Evolutionary conservation across 768 basidiomycete species (phyloP).

Genomic region (Candolleomyces eurysporus): DNA sequence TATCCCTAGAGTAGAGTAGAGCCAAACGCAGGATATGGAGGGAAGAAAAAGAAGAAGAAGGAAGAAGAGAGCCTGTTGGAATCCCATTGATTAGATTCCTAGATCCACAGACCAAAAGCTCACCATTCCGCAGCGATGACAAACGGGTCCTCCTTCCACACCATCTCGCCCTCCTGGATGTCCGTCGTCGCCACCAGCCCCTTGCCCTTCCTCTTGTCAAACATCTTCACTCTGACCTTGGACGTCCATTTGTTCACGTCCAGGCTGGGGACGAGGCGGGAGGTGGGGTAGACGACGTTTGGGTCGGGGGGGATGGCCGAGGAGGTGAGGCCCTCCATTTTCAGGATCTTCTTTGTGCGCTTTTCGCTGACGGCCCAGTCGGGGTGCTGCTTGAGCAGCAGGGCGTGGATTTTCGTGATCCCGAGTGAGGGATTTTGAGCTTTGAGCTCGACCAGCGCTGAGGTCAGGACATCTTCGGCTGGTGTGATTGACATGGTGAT

Average conservation of each 20-base stretch:
- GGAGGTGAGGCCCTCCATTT: slow-evolving; percentile 51
- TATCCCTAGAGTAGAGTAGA: slow-evolving; percentile 49
- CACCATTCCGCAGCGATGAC: slow-evolving; percentile 81
- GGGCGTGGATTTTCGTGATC: slow-evolving; percentile 65
- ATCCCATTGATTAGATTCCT: too few relatives aligned
- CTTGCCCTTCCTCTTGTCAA: slow-evolving; percentile 73
- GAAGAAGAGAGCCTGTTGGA: too few relatives aligned
- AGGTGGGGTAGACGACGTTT: slow-evolving; percentile 50
- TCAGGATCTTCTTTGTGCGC: slow-evolving; percentile 69
- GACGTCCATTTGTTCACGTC: slow-evolving; percentile 61
- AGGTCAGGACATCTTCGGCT: slow-evolving; percentile 59
- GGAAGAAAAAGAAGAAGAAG: too few relatives aligned
- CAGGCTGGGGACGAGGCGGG: slow-evolving; percentile 59
- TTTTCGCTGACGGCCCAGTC: slow-evolving; percentile 85
- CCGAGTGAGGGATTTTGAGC: slow-evolving; percentile 61
- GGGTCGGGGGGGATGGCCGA: slow-evolving; percentile 14
- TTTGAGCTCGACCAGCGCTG: slow-evolving; percentile 54
- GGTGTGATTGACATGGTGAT: slow-evolving; percentile 35
- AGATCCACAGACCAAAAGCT: slow-evolving; percentile 4
- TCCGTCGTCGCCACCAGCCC: slow-evolving; percentile 72
- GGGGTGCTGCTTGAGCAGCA: slow-evolving; percentile 56
- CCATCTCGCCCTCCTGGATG: slow-evolving; percentile 66
- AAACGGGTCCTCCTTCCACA: slow-evolving; percentile 88
- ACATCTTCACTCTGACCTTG: slow-evolving; percentile 66
- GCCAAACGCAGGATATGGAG: too few relatives aligned